A percentile compares a stretch with the other conserved stretches of the same genome.
Evolutionary conservation across 2,329 filamentous ascomycete genomes (phyloP).

Genomic region (Diaporthe sp.): DNA sequence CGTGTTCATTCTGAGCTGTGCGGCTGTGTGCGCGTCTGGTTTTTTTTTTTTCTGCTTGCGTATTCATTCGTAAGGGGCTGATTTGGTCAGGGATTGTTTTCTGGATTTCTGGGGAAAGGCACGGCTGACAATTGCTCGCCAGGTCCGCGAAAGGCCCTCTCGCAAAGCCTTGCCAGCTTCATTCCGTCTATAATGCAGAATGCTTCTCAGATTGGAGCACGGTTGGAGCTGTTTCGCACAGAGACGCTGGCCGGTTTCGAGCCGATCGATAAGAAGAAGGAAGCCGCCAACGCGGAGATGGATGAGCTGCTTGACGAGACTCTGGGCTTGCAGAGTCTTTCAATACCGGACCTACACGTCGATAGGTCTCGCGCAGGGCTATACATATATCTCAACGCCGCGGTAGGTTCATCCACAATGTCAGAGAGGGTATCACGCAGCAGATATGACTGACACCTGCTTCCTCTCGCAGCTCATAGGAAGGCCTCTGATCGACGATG

Average conservation of each 20-base stretch:
- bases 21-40: not conserved
- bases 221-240: slow-evolving; percentile 67
- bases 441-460: not conserved
- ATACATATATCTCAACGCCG: slow-evolving; percentile 86
- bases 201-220: slow-evolving; percentile 56
- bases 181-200: slow-evolving; percentile 65
- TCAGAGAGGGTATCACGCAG: slow-evolving; percentile 41
- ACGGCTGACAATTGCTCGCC: slow-evolving; percentile 11
- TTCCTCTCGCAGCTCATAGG: slow-evolving; percentile 72
- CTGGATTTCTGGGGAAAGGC: not conserved
- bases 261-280: slow-evolving; percentile 63
- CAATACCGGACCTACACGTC: slow-evolving; percentile 72
- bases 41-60: not conserved
- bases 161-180: slow-evolving; percentile 63
- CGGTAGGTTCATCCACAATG: slow-evolving; percentile 60
- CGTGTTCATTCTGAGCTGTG: slow-evolving; percentile 2
- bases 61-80: slow-evolving; percentile 13
- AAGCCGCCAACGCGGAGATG: slow-evolving; percentile 60
- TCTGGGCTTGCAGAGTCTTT: slow-evolving; percentile 65
- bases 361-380: slow-evolving; percentile 83
- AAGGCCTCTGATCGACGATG: slow-evolving; percentile 85
- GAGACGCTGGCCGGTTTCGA: slow-evolving; percentile 67
- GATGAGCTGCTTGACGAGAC: slow-evolving; percentile 68
- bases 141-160: slow-evolving; percentile 61
- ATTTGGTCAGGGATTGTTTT: not conserved